Base-by-base conservation (phyloP, 2,329 filamentous ascomycete genomes). In the Thermothelomyces thermophilus region DNA sequence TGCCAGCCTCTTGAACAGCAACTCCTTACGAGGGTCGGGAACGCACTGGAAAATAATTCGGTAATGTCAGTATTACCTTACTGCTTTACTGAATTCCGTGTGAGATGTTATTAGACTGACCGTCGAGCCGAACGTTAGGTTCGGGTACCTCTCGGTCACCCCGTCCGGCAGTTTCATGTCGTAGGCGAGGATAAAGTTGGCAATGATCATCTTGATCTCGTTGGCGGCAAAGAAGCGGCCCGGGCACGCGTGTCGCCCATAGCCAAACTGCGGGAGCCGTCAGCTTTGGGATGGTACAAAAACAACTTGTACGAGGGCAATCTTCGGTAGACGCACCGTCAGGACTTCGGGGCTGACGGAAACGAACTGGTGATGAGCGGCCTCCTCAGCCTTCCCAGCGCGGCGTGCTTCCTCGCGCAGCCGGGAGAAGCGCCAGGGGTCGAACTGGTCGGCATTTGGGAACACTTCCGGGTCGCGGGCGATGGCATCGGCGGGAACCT, bases 331-430 rank as follows among this genome's bases (percentile, higher is more conserved):
- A 37, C 48, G 16, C 39, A 51, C 43, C 4, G 57, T 56, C 52
- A 70, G 59, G 36, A 63, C 61, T 37, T 60, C 60, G 37, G 63
- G 57, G 17, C 57, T 64, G 19, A 68, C 62, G 34, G 63, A 64
- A 30, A 69, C 69, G 50, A 73, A 71, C 59, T 73, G 71, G 58
- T 69, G 64, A 53, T 62, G 62, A 33, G 64, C 64, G 39, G 54
- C 60, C 48, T 57, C 63, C 44, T 61, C 63, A 14, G 59, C 61
- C 6, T 57, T 51, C 11, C 61, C 53, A 16, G 54, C 56, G 7
- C 59, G 60, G 46, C 58, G 53, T 3, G 58, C 50, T 24, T 58
- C 41, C 47, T 64, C 61, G 11, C 68, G 62, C 37, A 67, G 50
- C 33, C 64, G 64, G 60, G 62, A 66, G 58, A 70, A 71, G 8